Conservation (phyloP, 768 basidiomycete species). For the Kwoniella sp. region DNA sequence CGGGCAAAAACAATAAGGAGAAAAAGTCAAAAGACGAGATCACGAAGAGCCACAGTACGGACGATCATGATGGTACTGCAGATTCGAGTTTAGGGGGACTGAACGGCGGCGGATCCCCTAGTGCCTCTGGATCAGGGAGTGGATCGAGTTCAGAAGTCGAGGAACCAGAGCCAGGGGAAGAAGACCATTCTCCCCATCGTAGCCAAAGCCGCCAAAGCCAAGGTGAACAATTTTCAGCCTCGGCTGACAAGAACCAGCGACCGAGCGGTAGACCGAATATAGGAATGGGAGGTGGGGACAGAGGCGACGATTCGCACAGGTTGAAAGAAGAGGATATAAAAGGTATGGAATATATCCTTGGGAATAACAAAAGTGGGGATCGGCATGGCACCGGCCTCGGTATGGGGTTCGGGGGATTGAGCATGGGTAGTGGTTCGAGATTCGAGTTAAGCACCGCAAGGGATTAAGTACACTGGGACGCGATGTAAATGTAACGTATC, state of each 20-base stretch:
- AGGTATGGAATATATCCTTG: slow-evolving; percentile 15
- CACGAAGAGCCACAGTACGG: neutral
- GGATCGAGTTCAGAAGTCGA: slow-evolving; percentile 1
- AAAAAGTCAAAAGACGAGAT: slow-evolving; percentile 2
- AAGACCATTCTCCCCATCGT: neutral
- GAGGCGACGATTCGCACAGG: neutral
- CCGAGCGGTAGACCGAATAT: slow-evolving; percentile 1
- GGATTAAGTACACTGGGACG: slow-evolving; percentile 1
- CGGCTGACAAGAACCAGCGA: neutral
- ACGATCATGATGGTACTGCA: neutral
- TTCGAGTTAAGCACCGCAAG: slow-evolving; percentile 16
- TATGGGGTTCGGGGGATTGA: neutral
- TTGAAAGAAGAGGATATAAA: slow-evolving; percentile 10
- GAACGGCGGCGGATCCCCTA: neutral
- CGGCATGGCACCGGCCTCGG: neutral
- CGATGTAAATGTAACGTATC: too few species aligned
- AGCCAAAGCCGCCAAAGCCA: neutral
- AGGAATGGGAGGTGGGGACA: slow-evolving; percentile 4
- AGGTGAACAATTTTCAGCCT: neutral
- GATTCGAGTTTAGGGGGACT: neutral
- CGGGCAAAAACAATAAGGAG: slow-evolving; percentile 53
- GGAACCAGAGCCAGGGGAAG: neutral
- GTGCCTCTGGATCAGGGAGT: neutral
- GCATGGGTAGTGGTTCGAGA: slow-evolving; percentile 12
- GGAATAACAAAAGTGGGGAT: neutral